Base-by-base conservation (phyloP, 2,329 filamentous ascomycete genomes). In the Fusarium aywerte region DNA sequence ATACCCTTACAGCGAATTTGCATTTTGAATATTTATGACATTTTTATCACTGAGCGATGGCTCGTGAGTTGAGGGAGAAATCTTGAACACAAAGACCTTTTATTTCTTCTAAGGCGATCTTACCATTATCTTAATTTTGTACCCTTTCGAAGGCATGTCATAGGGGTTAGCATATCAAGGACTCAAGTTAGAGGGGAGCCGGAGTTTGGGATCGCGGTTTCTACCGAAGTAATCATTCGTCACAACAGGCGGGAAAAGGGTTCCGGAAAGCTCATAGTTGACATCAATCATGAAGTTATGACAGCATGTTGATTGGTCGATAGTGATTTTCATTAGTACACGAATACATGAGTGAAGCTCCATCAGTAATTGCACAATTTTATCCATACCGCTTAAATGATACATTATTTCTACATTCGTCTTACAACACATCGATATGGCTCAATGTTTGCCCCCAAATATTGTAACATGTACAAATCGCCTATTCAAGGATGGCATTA, bases 1-100 rank as follows among this genome's bases (percentile, higher is more conserved):
- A 75, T 73, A 75, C 71, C 73, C 75, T 72, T 62, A 58, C 48
- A 68, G 63, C 66, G 51, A 33, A 61, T 57, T 54, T 71, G 50
- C 57, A 69, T 70, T 72, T 72, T 71, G 58, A 47, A 64, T 45
- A 61, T 55, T 49, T 47, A 55, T 45, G 33, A 44, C 47, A 25
- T 50, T 62, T 59, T 25, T 7, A 40, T 67, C 49, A 75, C 65
- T 63, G 69, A 62, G 51, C 65, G 52, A 65, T 60, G 62, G 50
- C 51, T 54, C 50, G 50, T 42, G 51, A 49, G 27, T 50, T 53
- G 48, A 52, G 25, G 40, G 42, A 54, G 50, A 47, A 43, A 47
- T 38, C 50, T 49, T 23, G 43, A 42, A 39, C 27, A 18, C 47
- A 20, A n/a, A 18, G 29, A 29, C 25, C 45, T 58, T 45, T 51